Conservation (phyloP, 345 rosid species). For the Sonneratia alba region DNA sequence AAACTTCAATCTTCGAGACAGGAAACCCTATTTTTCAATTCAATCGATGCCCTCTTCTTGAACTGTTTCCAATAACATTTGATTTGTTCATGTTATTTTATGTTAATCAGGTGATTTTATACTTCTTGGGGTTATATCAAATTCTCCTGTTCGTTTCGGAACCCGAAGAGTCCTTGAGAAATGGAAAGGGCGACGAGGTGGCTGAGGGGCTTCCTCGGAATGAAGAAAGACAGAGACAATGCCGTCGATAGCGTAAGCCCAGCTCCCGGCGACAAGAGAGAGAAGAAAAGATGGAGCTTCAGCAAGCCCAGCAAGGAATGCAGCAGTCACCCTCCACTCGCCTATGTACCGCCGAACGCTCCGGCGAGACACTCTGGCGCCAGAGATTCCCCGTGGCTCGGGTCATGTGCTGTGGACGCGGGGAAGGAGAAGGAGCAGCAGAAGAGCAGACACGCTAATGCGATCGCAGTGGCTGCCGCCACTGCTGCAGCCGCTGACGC, state of each 20-base stretch:
- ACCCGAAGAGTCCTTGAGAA: not conserved
- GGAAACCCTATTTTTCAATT: not conserved
- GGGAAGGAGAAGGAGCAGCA: constrained; percentile 40
- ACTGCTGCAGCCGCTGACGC: constrained; percentile 43
- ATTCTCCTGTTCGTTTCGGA: not conserved
- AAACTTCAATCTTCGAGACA: not conserved
- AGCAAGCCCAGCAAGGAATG: constrained; percentile 21
- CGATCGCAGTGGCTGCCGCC: constrained; percentile 46
- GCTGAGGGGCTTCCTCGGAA: constrained; percentile 60
- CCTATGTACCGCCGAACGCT: not conserved
- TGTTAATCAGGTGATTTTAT: not conserved
- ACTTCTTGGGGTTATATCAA: not conserved
- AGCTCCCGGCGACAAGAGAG: constrained; percentile 21
- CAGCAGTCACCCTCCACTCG: not conserved
- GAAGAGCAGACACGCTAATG: constrained; percentile 9
- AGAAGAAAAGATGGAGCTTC: constrained; percentile 45
- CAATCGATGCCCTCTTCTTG: not conserved
- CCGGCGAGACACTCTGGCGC: not conserved
- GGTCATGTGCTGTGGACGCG: constrained; percentile 25
- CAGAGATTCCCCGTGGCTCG: constrained; percentile 16
- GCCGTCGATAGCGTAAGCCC: constrained; percentile 3
- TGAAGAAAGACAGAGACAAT: constrained; percentile 33
- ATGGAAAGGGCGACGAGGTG: constrained; percentile 69
- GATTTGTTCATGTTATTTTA: not conserved
- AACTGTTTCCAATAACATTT: not conserved